Base-by-base conservation (phyloP, 495 filamentous ascomycete species). In the Penicillium diatomitis region DNA sequence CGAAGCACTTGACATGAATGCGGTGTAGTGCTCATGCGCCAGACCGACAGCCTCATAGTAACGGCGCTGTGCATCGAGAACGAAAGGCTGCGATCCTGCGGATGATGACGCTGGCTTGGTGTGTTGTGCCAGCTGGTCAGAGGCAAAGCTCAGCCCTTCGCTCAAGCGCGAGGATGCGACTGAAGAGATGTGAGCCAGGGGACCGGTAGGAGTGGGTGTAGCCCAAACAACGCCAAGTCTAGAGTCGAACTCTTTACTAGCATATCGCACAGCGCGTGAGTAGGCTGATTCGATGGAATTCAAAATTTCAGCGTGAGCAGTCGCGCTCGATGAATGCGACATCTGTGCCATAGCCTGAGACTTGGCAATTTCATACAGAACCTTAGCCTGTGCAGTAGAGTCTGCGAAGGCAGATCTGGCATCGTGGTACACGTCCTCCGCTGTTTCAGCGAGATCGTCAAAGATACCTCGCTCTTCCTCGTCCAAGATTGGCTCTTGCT, bases 21-120 rank as follows among this genome's bases (percentile, higher is more conserved):
- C 80, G 7, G 84, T 80, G 55, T 88, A 90, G 12, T 80, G 79
- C 38, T 82, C 86, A 58, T 92, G 85, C 3, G 87, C 87, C 20
- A 88, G 53, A 10, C 87, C 87, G 46, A 90, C 53, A 7, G 80
- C 85, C 47, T 87, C 83, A 54, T 89, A 89, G 61, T 90, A 92
- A 53, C 82, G 83, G 46, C 80, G 71, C 51, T 79, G 81, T 30
- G 83, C 82, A 47, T 81, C 77, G 12, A 79, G 69, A 6, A 85
- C 53, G 47, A 76, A 76, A 35, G 71, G 71, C 53, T 83, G 76
- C 52, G 72, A 69, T 10, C 71, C 69, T 38, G 72, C 62, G 8
- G 77, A 79, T 4, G 78, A 75, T 4, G 82, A 79, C 4, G 76
- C 71, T 6, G 79, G 71, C 28, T 82, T 63, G 35, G 77, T 79